These are phyloP conservation scores for Phyllosticta capitalensis DNA, from an alignment of 2,329 filamentous ascomycete genomes.

Conservation along the genomic window DNA sequence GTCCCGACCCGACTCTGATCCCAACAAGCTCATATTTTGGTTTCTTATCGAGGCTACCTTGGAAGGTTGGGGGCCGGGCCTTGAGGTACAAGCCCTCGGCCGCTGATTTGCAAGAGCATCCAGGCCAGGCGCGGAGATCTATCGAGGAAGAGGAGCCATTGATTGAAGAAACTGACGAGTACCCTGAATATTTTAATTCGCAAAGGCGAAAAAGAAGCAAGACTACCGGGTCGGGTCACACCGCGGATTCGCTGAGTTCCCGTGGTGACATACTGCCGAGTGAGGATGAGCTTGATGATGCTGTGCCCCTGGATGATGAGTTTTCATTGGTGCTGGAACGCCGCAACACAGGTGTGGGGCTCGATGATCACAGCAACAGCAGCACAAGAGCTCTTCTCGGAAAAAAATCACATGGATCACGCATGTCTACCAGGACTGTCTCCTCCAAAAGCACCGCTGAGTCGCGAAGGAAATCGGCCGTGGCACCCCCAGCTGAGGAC, in stretches of 20 bases:
- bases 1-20: constrained; percentile 73
- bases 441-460: constrained; percentile 37
- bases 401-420: constrained; percentile 28
- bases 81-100: constrained; percentile 84
- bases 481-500: background rate
- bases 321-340: constrained; percentile 76
- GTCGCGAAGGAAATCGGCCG: constrained; percentile 14
- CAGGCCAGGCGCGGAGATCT: constrained; percentile 43
- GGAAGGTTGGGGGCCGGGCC: constrained; percentile 68
- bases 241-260: constrained; percentile 77
- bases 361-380: constrained; percentile 62
- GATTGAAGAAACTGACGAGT: constrained; percentile 51
- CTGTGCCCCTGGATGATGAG: constrained; percentile 84
- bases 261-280: constrained; percentile 86
- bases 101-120: constrained; percentile 82
- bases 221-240: constrained; percentile 70
- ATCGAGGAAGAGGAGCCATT: constrained; percentile 64
- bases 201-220: constrained; percentile 58
- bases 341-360: constrained; percentile 47
- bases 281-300: constrained; percentile 79
- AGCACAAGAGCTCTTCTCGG: constrained; percentile 35
- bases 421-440: constrained; percentile 34
- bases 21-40: constrained; percentile 77
- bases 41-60: constrained; percentile 75
- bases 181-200: constrained; percentile 20